phyloP scores from a whole-genome alignment of 257 asterid species.

The Paulownia fortunei region DNA sequence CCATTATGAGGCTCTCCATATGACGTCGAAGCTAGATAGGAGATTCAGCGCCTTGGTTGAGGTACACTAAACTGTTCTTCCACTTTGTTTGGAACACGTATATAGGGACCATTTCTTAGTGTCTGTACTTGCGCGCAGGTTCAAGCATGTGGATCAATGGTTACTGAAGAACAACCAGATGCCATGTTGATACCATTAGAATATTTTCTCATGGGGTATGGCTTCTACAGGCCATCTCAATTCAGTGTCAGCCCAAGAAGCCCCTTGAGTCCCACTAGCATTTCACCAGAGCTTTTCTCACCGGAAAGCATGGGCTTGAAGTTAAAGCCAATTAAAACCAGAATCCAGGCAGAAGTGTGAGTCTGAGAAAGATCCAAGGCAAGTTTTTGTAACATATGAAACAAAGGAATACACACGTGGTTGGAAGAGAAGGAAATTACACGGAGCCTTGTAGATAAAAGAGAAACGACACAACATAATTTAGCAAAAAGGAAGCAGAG shows the following conservation, averaged over 20 bases:
- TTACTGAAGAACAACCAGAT: constrained; percentile 82
- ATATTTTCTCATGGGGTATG: constrained; percentile 73
- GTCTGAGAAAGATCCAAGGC: constrained; percentile 31
- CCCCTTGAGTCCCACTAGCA: constrained; percentile 64
- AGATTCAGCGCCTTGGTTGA: constrained; percentile 75
- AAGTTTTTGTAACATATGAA: constrained; percentile 34
- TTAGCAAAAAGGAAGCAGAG: constrained; percentile 11
- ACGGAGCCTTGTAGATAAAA: constrained; percentile 19
- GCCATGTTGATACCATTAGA: constrained; percentile 79
- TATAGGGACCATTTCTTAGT: background rate
- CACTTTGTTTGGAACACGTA: background rate
- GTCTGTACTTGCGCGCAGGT: constrained; percentile 43
- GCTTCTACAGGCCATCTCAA: constrained; percentile 60
- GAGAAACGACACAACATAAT: background rate
- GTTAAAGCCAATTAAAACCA: constrained; percentile 63
- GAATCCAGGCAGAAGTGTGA: constrained; percentile 53
- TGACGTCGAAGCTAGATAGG: constrained; percentile 69
- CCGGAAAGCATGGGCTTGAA: constrained; percentile 79
- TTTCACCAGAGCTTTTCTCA: constrained; percentile 70
- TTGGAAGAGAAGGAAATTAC: constrained; percentile 22
- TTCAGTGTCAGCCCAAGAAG: constrained; percentile 62
- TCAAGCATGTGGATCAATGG: constrained; percentile 78
- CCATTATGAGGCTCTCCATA: constrained; percentile 69
- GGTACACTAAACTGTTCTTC: constrained; percentile 43
- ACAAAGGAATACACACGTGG: constrained; percentile 1